Percentiles rank a stretch among this genome's conserved stretches.
phyloP scores from a whole-genome alignment of 2,329 filamentous ascomycete species.

The Lachnellula occidentalis region DNA sequence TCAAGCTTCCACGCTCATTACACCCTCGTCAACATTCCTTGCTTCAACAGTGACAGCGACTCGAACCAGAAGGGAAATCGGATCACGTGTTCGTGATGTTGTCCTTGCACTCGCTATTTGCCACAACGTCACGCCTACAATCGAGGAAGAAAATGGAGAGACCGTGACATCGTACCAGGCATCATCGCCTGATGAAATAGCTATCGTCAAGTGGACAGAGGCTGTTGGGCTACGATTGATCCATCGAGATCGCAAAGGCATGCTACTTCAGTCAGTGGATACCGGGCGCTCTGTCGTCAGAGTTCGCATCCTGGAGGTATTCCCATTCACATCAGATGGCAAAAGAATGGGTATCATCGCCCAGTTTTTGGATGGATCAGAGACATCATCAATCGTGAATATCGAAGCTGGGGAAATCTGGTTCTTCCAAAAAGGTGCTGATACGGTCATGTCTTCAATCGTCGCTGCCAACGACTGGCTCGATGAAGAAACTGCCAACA shows the following conservation, averaged over 20 bases:
- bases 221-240: conserved; percentile 79
- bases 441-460: conserved; percentile 96
- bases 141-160: conserved; percentile 74
- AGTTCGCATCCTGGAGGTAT: conserved; percentile 86
- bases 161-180: conserved; percentile 85
- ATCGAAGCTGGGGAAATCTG: conserved; percentile 73
- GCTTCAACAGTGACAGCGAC: conserved; percentile 59
- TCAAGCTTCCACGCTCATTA: conserved; percentile 54
- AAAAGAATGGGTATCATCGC: conserved; percentile 98
- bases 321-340: conserved; percentile 95
- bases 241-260: conserved; percentile 80
- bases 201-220: conserved; percentile 94
- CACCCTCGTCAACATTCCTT: conserved; percentile 67
- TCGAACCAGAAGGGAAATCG: conserved; percentile 86
- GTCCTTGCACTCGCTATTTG: conserved; percentile 88
- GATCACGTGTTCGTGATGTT: conserved; percentile 85
- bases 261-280: conserved; percentile 73
- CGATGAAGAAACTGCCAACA: conserved; percentile 98
- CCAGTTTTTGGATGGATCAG: conserved; percentile 63
- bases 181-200: conserved; percentile 95
- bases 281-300: conserved; percentile 71
- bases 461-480: conserved; percentile 97
- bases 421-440: conserved; percentile 98
- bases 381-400: conserved; percentile 40
- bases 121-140: conserved; percentile 93